phyloP scores from a whole-genome alignment of 345 rosid species.

The Bruguiera gymnorhiza region DNA sequence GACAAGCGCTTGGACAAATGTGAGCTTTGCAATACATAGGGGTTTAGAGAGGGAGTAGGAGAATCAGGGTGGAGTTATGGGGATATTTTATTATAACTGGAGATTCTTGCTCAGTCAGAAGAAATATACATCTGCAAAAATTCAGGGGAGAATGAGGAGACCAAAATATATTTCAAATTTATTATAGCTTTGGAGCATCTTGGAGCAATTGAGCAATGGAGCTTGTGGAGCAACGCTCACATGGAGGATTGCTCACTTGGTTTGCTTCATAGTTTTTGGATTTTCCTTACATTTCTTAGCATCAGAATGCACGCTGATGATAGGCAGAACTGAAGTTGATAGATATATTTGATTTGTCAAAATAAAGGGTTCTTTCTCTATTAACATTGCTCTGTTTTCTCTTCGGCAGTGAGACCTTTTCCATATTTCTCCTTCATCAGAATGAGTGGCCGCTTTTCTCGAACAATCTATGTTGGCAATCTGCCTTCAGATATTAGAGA shows the following conservation, averaged over 20 bases:
- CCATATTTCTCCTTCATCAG: slow-evolving; percentile 11
- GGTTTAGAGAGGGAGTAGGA: slow-evolving; percentile 89
- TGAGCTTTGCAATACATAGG: slow-evolving; percentile 94
- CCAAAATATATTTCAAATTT: slow-evolving; percentile 49
- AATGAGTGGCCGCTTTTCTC: slow-evolving; percentile 97
- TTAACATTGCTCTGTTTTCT: slow-evolving; percentile 21
- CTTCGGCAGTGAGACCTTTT: slow-evolving; percentile 29
- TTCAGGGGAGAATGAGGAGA: slow-evolving; percentile 62
- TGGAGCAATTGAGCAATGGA: slow-evolving; percentile 79
- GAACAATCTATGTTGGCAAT: slow-evolving; percentile 97
- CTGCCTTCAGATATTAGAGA: slow-evolving; percentile 87
- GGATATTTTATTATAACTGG: slow-evolving; percentile 51
- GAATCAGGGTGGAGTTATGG: slow-evolving; percentile 72
- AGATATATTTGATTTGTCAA: slow-evolving; percentile 20
- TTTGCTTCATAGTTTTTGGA: slow-evolving; percentile 62
- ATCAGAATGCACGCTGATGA: slow-evolving; percentile 34
- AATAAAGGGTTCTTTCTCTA: slow-evolving; percentile 7
- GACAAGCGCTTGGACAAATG: slow-evolving; percentile 89
- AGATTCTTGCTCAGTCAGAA: slow-evolving; percentile 71
- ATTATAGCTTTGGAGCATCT: slow-evolving; percentile 26
- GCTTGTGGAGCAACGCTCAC: slow-evolving; percentile 94
- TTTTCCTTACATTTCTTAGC: slow-evolving; percentile 33
- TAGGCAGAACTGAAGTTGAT: slow-evolving; percentile 26
- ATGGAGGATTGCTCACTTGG: slow-evolving; percentile 89
- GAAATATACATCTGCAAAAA: slow-evolving; percentile 52